Evolutionary conservation across 805 yeast genomes (phyloP), one percentile per base, ranked within the genome.

Genomic region (Yarrowia sp.): DNA sequence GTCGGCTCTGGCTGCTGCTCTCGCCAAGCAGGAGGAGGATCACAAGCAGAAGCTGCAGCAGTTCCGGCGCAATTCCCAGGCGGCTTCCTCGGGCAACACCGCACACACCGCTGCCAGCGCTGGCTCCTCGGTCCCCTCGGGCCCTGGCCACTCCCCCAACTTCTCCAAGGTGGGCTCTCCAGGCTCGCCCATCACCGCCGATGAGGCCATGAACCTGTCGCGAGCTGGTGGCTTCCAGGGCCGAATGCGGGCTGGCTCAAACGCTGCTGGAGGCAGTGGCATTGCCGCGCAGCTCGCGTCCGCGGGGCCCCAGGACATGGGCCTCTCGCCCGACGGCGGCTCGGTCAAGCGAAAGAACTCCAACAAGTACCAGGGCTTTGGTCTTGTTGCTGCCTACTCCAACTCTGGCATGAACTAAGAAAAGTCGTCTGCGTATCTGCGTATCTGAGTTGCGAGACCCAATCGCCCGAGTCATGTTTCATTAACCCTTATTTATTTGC

Each of bases 341-440:
- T 38, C 56, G 5, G 67, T 63, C 46, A 63, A 63, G 67, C 56
- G 67, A 1, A 63, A 63, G 48, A 63, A 63, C 56, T 63, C 67
- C 56, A 63, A 40, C 67, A 63, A 63, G 67, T 63, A 63, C 50
- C 67, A 78, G 61, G 75, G 75, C 55, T 72, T 78, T 49, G 80
- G 80, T 1, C 74, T 78, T 26, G 78, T 78, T 49, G 78, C 79
- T 0, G 80, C 80, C n/a, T 77, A 75, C 66, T 76, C 79, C 48
- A 63, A 63, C 38, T 40, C 67, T 5, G 67, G 67, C 8, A 63
- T 63, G 55, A 63, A 63, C 46, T 63, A 48, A 19, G 56, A 19
- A 19, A 19, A 19, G 19, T 19, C 19, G 19, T 19, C 19, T 19
- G 19, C 19, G 19, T 19, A 19, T 19, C 19, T 19, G 19, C 19